Base-by-base conservation (phyloP, 129 eudicot species). In the Heracleum sosnowskyi region DNA sequence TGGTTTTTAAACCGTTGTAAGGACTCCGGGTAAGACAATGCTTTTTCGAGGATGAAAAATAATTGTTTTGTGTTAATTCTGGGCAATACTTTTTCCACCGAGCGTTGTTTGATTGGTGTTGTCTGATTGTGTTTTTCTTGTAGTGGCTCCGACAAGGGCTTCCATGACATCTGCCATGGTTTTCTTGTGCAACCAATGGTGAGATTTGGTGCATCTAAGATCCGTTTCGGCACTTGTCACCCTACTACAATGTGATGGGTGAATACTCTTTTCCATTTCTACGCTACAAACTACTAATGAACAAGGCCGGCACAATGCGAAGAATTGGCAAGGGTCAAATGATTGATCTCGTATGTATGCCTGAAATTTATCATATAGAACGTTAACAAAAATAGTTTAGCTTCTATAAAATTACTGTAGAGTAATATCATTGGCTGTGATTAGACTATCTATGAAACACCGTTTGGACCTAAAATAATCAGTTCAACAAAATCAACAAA, bases 271-370 rank as follows among this genome's bases (percentile, higher is more conserved):
- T n/a, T n/a, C n/a, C n/a, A n/a, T n/a, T n/a, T n/a, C n/a, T n/a
- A n/a, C n/a, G n/a, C 10, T 81, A 81, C 97, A 95, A 82, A 80
- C 73, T 73, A 84, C 74, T n/a, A n/a, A n/a, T 16, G 89, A 79
- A 74, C 97, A 95, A 74, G 88, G 87, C 39, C 94, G 92, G 31
- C 98, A 97, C 74, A 87, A 79, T 46, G 91, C 90, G 78, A 57
- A 91, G 80, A 87, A 91, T 77, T 84, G 88, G 55, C 76, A 45
- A 22, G 97, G 92, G 74, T 91, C 93, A 84, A 95, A 95, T 76
- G 96, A 81, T 78, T 88, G 89, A 85, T 95, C 97, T 2, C 97
- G 97, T 77, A 95, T 84, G 75, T 95, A 95, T 35, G 83, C 94
- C 98, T 95, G 81, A 36, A 36, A 57, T 57, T 57, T n/a, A 57